phyloP scores from a whole-genome alignment of 2,329 filamentous ascomycete species.

The Gliomastix tumulicola region DNA sequence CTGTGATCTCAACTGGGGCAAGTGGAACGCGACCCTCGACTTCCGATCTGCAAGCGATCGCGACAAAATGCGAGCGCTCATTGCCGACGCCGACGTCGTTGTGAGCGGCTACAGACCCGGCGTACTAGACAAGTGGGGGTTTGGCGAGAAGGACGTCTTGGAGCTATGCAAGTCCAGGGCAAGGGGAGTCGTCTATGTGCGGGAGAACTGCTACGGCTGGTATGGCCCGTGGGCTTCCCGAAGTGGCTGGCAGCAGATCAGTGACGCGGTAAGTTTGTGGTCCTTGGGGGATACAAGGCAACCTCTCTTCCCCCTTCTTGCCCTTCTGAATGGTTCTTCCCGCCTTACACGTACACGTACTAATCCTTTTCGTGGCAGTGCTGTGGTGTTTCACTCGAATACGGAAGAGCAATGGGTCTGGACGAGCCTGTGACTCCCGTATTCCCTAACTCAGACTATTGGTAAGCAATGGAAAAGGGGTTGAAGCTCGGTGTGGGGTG shows the following conservation, averaged over 20 bases:
- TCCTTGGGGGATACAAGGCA: background rate
- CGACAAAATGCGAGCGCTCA: constrained; percentile 32
- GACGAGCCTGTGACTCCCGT: too few relatives aligned
- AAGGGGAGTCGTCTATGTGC: constrained; percentile 33
- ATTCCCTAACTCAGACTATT: too few relatives aligned
- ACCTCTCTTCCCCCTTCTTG: too few relatives aligned
- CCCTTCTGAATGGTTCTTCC: too few relatives aligned
- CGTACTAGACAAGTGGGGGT: constrained; percentile 37
- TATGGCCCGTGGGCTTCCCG: constrained; percentile 36
- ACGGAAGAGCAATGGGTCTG: too few relatives aligned
- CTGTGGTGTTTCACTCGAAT: too few relatives aligned
- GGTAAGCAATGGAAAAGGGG: too few relatives aligned
- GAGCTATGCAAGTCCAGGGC: background rate
- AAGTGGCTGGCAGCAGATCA: constrained; percentile 47
- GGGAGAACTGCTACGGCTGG: constrained; percentile 48
- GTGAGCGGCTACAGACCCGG: constrained; percentile 41
- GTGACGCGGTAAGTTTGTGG: constrained; percentile 27
- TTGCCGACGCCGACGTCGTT: constrained; percentile 41
- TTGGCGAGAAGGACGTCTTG: constrained; percentile 29
- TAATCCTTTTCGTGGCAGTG: too few relatives aligned
- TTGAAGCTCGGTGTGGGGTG: too few relatives aligned
- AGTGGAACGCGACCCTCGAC: constrained; percentile 37
- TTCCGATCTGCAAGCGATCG: too few relatives aligned
- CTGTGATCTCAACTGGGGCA: constrained; percentile 41
- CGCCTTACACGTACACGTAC: too few relatives aligned